These are phyloP conservation scores for Pelargonium hybrid DNA, from an alignment of 441 rosid genomes.

Conservation along the genomic window DNA sequence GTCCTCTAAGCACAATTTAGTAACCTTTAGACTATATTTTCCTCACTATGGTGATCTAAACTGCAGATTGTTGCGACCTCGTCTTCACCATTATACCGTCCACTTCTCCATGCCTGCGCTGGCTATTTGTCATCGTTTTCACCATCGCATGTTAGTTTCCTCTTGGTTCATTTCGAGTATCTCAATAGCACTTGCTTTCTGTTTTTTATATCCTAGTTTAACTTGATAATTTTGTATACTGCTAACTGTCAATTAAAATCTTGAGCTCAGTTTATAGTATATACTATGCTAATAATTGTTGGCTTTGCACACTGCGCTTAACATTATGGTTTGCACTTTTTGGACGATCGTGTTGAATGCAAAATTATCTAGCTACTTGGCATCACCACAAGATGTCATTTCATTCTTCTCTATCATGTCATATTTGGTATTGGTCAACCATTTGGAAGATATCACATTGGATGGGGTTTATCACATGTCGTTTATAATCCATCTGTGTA, in stretches of 20 bases:
- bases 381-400: conserved; percentile 3
- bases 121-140: conserved; percentile 77
- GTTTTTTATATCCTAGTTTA: not conserved
- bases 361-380: not conserved
- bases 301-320: not conserved
- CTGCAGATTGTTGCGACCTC: conserved; percentile 69
- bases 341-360: not conserved
- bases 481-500: not conserved
- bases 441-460: not conserved
- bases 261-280: not conserved
- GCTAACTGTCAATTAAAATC: not conserved
- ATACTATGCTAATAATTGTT: not conserved
- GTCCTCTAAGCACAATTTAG: not conserved
- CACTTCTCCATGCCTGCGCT: conserved; percentile 66
- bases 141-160: conserved; percentile 63
- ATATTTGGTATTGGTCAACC: not conserved
- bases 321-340: not conserved
- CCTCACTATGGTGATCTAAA: conserved; percentile 22
- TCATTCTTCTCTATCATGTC: not conserved
- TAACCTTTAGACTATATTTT: conserved; percentile 9
- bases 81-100: conserved; percentile 49
- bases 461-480: not conserved
- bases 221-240: not conserved
- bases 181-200: conserved; percentile 5
- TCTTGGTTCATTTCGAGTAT: conserved; percentile 15